Conservation (phyloP, 2,329 filamentous ascomycete species). For the Colletotrichum ledebouriae region DNA sequence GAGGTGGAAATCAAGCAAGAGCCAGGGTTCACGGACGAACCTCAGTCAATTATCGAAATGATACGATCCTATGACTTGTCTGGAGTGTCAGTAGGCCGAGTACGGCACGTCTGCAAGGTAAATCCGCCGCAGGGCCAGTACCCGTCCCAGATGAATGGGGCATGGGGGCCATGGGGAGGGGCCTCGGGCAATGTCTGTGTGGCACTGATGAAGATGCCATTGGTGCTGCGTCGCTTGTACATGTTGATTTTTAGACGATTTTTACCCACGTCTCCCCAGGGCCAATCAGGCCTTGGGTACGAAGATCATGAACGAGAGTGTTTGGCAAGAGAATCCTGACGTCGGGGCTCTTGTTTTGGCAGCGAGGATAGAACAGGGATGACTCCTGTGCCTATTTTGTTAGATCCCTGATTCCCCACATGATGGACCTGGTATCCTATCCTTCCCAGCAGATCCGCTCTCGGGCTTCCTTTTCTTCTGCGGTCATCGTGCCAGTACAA, state of each 20-base stretch:
- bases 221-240: neutral
- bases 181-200: slow-evolving; percentile 41
- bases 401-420: slow-evolving; percentile 46
- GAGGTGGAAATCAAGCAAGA: slow-evolving; percentile 27
- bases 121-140: slow-evolving; percentile 47
- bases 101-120: slow-evolving; percentile 47
- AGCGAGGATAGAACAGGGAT: slow-evolving; percentile 43
- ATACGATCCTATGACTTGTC: slow-evolving; percentile 43
- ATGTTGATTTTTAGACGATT: slow-evolving; percentile 35
- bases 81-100: slow-evolving; percentile 44
- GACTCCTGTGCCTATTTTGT: slow-evolving; percentile 46
- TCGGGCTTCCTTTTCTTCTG: slow-evolving; percentile 36
- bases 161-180: slow-evolving; percentile 40
- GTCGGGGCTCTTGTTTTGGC: slow-evolving; percentile 47
- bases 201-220: slow-evolving; percentile 40
- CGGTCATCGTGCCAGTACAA: slow-evolving; percentile 33
- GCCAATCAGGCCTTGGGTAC: slow-evolving; percentile 45
- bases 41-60: slow-evolving; percentile 43
- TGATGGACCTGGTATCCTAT: slow-evolving; percentile 43
- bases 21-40: slow-evolving; percentile 45
- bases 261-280: slow-evolving; percentile 41
- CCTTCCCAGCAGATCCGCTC: slow-evolving; percentile 45
- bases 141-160: slow-evolving; percentile 33
- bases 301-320: slow-evolving; percentile 51
- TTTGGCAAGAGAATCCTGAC: slow-evolving; percentile 50